Evolutionary conservation across 306 rosid species (phyloP), one percentile per base, ranked within the genome.

Genomic region (Sesbania bispinosa): DNA sequence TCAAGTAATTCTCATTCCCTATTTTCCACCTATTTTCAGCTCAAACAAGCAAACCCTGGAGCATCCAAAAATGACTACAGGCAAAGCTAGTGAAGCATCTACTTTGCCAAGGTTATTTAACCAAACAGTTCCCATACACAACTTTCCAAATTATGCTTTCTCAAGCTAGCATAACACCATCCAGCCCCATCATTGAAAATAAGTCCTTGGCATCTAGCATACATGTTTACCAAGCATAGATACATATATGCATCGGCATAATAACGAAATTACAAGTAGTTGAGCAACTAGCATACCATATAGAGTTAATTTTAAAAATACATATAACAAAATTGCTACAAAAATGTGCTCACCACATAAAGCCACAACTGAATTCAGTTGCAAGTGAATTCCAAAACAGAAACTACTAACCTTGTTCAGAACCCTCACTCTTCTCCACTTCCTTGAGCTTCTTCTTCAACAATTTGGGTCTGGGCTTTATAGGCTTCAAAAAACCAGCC

Each of bases 401-500:
- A 24, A 43, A 53, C 27, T 35, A 18, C 47, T 19, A 21, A 14
- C 50, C 64, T n/a, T 63, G 33, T 55, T 74, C 69, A 70, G 63
- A 77, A 65, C 8, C 7, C 32, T 77, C 69, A 39, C 9, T 29
- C 62, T 77, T 60, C 27, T 59, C 65, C 50, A 63, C 74, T 18
- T 23, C 73, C 62, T 72, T 81, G 7, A 9, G 55, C 33, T 60
- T 60, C n/a, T 69, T 83, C 84, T 87, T 93, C 62, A 64, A 26
- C 86, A 87, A 62, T 60, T 84, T 93, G 5, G 92, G 89, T 79
- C 92, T 85, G 5, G 86, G 74, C 48, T 85, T 88, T n/a, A 75
- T 20, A 23, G 92, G 92, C 83, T 83, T 93, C 67, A 93, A 48
- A 74, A 70, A 88, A 6, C 78, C 42, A 66, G 92, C 89, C 78